Evolutionary conservation across 2,329 filamentous ascomycete genomes (phyloP).

Genomic region (Sporothrix schenckii): DNA sequence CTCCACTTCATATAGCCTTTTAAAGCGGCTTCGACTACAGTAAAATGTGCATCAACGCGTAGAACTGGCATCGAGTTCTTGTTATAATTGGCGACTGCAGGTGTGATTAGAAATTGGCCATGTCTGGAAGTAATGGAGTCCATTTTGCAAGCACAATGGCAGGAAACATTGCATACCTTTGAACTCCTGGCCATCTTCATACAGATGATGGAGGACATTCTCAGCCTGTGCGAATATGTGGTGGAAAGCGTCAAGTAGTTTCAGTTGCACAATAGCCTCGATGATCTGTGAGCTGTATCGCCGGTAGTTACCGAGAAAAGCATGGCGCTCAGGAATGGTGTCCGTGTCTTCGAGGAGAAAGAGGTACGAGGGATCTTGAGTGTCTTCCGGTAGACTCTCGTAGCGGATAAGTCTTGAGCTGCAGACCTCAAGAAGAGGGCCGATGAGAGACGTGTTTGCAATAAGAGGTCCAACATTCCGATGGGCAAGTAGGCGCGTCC

Average conservation of each 20-base stretch:
- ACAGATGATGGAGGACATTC: slow-evolving; percentile 71
- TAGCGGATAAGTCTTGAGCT: slow-evolving; percentile 83
- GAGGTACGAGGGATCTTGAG: slow-evolving; percentile 74
- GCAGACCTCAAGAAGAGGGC: slow-evolving; percentile 77
- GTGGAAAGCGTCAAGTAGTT: slow-evolving; percentile 80
- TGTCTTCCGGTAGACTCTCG: slow-evolving; percentile 81
- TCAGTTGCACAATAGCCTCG: slow-evolving; percentile 79
- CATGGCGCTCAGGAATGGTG: slow-evolving; percentile 88
- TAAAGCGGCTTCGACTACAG: slow-evolving; percentile 82
- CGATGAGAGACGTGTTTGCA: slow-evolving; percentile 67
- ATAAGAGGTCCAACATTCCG: slow-evolving; percentile 67
- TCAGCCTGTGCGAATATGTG: slow-evolving; percentile 85
- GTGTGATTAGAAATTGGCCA: neutral
- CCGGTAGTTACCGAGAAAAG: slow-evolving; percentile 93
- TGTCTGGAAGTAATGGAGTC: neutral
- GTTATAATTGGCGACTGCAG: slow-evolving; percentile 54
- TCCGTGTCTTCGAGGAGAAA: slow-evolving; percentile 94
- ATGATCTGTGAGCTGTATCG: slow-evolving; percentile 87
- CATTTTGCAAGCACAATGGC: neutral
- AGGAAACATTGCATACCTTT: slow-evolving; percentile 54
- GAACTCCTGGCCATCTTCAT: slow-evolving; percentile 69
- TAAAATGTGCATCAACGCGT: slow-evolving; percentile 84
- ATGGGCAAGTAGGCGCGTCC: slow-evolving; percentile 79
- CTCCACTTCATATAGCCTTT: slow-evolving; percentile 88
- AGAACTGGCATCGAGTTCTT: slow-evolving; percentile 74